These are phyloP conservation scores for Trametes sanguinea DNA, from an alignment of 768 basidiomycete genomes.

Conservation along the genomic window DNA sequence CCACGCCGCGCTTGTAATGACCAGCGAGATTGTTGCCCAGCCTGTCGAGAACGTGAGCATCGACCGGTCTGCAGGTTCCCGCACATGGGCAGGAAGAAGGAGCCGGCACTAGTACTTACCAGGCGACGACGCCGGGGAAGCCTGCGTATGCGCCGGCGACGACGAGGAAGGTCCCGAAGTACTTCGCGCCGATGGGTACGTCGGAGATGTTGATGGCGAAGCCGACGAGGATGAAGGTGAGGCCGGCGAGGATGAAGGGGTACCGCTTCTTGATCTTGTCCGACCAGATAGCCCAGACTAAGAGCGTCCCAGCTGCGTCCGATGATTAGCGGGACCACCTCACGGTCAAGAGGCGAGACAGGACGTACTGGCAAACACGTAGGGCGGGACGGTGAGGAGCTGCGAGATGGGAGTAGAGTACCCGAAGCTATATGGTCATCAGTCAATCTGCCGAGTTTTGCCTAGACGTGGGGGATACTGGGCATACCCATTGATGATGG, in stretches of 20 bases:
- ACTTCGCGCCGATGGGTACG: conserved; percentile 56
- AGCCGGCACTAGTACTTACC: conserved; percentile 38
- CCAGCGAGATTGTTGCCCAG: conserved; percentile 66
- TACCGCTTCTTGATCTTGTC: conserved; percentile 57
- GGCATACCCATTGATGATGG: conserved; percentile 21
- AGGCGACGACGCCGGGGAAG: conserved; percentile 64
- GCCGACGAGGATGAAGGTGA: conserved; percentile 54
- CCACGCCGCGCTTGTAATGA: conserved; percentile 69
- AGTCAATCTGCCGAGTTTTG: neutral
- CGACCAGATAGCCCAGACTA: conserved; percentile 56
- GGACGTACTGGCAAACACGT: conserved; percentile 57
- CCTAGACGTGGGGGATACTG: neutral
- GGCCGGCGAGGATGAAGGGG: conserved; percentile 58
- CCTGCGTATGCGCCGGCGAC: conserved; percentile 63
- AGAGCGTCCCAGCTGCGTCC: conserved; percentile 50
- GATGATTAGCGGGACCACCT: neutral
- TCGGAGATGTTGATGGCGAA: conserved; percentile 65
- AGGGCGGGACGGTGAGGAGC: conserved; percentile 67
- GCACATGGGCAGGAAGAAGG: too few species aligned
- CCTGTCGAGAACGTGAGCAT: neutral
- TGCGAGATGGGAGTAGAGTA: conserved; percentile 57
- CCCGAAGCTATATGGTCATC: conserved; percentile 48
- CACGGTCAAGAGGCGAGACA: too few species aligned
- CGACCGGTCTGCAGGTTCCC: too few species aligned
- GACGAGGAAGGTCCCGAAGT: conserved; percentile 72